Base-by-base conservation (phyloP, 225 moss, liverwort and hornwort species). In the Thuidium tamariscinum region DNA sequence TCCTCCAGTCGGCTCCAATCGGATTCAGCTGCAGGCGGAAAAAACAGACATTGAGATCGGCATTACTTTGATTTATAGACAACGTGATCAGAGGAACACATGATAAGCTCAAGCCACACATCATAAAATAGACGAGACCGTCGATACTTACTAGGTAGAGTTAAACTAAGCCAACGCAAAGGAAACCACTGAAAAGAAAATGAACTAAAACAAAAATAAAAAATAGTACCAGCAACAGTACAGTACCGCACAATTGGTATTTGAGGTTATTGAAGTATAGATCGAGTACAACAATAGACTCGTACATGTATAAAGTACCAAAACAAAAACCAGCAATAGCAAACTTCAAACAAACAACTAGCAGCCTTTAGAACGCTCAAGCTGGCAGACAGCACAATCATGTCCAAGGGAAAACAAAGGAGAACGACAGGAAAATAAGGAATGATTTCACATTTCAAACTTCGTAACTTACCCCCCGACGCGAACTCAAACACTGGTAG, bases 401-500 rank as follows among this genome's bases (percentile, higher is more conserved):
- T 51, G 30, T 74, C 66, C 51, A 61, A 34, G 55, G 37, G 49
- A 62, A 60, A 48, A 60, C 60, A 62, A 80, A 44, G 63, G 41
- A 26, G 41, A 49, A 75, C 6, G 73, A 61, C 30, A 32, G 7
- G 27, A 23, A 51, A 39, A 59, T 16, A 29, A 68, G 32, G 14
- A 62, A 63, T 21, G 7, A 75, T 64, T 59, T 66, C 52, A 56
- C 54, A 49, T 36, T 81, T 65, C 81, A 65, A 56, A 70, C 70
- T 70, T 56, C 68, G 70, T 10, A 29, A 49, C 81, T 88, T 86
- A 96, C 97, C 96, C 78, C 81, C 79, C 57, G 93, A 86, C 64
- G 98, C 98, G 85, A 95, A 95, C 76, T 97, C 92, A 63, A 98
- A 98, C 66, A 97, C 85, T 64, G 95, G 94, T 86, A 90, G 61